These are phyloP conservation scores for Saposhnikovia divaricata DNA, from an alignment of 129 eudicot species.

Conservation along the genomic window DNA sequence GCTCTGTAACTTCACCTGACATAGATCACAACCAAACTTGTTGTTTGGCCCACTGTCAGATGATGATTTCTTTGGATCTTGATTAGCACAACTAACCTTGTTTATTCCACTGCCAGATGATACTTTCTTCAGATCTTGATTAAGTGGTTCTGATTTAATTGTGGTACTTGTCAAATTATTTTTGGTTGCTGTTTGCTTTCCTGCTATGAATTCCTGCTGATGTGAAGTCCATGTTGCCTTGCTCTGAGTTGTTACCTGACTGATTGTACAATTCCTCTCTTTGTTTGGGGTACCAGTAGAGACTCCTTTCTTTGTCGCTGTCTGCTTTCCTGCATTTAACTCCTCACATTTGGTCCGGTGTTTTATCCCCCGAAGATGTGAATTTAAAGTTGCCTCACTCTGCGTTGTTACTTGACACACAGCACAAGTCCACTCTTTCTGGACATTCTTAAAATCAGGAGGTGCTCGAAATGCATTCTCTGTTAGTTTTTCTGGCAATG, in stretches of 20 bases:
- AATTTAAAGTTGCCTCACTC: slow-evolving; percentile 15
- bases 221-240: background rate
- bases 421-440: slow-evolving; percentile 29
- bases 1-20: slow-evolving; percentile 19
- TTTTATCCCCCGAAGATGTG: slow-evolving; percentile 26
- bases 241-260: slow-evolving; percentile 7
- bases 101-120: background rate
- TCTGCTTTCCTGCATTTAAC: slow-evolving; percentile 14
- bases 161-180: background rate
- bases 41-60: background rate
- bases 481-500: slow-evolving; percentile 1
- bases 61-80: background rate
- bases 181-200: background rate
- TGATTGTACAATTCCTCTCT: background rate
- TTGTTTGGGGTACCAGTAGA: background rate
- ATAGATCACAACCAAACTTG: slow-evolving; percentile 26
- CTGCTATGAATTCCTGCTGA: background rate
- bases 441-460: slow-evolving; percentile 12
- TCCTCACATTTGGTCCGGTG: slow-evolving; percentile 19
- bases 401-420: slow-evolving; percentile 23
- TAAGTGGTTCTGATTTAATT: background rate
- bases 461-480: background rate
- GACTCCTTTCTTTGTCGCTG: background rate
- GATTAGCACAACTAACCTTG: background rate
- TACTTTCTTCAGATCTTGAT: background rate